Evolutionary conservation across 306 rosid species (phyloP).

Genomic region (Pueraria montana): DNA sequence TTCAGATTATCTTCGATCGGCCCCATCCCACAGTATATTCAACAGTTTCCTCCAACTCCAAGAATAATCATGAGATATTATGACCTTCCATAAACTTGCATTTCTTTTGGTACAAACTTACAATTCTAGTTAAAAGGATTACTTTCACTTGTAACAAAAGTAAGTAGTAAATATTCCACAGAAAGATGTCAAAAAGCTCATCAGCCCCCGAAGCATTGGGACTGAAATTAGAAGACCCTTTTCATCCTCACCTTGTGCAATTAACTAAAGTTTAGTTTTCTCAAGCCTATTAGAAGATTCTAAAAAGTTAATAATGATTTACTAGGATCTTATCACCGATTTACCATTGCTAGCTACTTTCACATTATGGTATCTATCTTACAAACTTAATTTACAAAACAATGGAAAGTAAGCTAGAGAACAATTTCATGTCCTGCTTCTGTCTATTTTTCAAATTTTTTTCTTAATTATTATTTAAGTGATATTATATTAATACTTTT

Average conservation of each 20-base stretch:
- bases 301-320: background rate
- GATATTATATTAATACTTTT: background rate
- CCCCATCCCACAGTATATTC: too few relatives aligned
- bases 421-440: background rate
- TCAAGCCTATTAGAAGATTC: background rate
- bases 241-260: too few relatives aligned
- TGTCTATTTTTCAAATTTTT: background rate
- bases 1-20: too few relatives aligned
- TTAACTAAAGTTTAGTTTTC: background rate
- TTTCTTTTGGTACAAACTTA: background rate
- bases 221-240: too few relatives aligned
- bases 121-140: background rate
- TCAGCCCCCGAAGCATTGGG: too few relatives aligned
- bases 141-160: background rate
- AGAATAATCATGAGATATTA: conserved; percentile 17
- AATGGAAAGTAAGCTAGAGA: background rate
- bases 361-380: background rate
- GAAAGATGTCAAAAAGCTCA: too few relatives aligned
- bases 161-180: background rate
- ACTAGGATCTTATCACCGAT: background rate
- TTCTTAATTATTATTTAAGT: background rate
- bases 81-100: background rate
- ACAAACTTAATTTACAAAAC: background rate
- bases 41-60: background rate
- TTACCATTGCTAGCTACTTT: background rate